phyloP scores from a whole-genome alignment of 805 yeast genomes.

The Starmerella ratchasimensis region DNA sequence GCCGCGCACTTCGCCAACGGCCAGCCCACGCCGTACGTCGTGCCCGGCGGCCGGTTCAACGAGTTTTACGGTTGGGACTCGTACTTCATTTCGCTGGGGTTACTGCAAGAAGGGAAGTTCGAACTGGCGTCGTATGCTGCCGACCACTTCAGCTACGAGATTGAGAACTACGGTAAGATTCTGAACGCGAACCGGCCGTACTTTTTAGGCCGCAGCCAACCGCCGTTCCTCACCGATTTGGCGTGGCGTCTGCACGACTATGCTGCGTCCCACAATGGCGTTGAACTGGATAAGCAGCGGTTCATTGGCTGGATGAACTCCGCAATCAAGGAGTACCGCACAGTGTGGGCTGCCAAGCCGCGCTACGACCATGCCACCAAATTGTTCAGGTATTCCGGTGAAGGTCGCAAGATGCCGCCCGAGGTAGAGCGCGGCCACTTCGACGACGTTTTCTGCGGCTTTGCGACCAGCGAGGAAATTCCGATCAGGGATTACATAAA shows the following conservation, averaged over 20 bases:
- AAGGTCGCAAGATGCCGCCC: conserved; percentile 88
- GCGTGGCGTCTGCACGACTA: conserved; percentile 43
- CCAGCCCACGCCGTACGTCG: conserved; percentile 73
- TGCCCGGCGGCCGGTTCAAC: conserved; percentile 95
- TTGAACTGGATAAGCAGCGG: conserved; percentile 23
- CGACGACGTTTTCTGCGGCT: conserved; percentile 53
- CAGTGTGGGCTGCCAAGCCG: conserved; percentile 68
- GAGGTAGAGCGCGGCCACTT: conserved; percentile 91
- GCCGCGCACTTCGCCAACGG: conserved; percentile 56
- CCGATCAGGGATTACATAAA: conserved; percentile 50
- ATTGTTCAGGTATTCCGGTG: conserved; percentile 79
- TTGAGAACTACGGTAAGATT: conserved; percentile 79
- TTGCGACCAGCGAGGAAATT: conserved; percentile 46
- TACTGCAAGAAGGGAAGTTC: conserved; percentile 49
- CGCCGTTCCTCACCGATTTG: conserved; percentile 94
- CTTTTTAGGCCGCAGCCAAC: conserved; percentile 84
- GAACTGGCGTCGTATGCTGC: conserved; percentile 81
- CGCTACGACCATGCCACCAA: conserved; percentile 63
- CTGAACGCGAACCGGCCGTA: conserved; percentile 88
- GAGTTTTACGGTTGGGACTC: conserved; percentile 98
- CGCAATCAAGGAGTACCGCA: conserved; percentile 73
- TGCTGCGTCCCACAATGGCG: conserved; percentile 33
- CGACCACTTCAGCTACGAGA: conserved; percentile 81
- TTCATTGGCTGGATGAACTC: conserved; percentile 58
- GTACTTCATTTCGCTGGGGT: conserved; percentile 77